These are phyloP conservation scores for Venturia oleaginea DNA, from an alignment of 2,329 filamentous ascomycete species.

Conservation along the genomic window DNA sequence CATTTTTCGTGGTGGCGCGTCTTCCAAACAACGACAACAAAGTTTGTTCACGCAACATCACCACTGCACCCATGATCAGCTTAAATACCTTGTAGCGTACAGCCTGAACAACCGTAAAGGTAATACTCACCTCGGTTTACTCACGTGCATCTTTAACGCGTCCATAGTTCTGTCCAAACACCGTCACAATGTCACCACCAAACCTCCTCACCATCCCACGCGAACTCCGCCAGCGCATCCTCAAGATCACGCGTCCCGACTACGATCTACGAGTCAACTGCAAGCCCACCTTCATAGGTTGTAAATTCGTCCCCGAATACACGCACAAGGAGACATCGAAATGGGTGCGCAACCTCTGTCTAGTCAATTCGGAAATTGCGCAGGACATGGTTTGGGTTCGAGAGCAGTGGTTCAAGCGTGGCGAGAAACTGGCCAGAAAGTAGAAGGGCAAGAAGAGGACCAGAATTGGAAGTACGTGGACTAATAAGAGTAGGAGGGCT, in stretches of 20 bases:
- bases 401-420: neutral
- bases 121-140: neutral
- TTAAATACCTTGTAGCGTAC: neutral
- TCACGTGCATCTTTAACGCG: neutral
- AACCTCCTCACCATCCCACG: conserved; percentile 2
- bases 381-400: neutral
- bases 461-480: neutral
- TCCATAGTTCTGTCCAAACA: neutral
- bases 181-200: neutral
- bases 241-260: neutral
- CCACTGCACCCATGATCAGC: neutral
- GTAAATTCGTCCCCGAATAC: neutral
- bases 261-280: neutral
- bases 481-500: neutral
- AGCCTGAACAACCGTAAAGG: neutral
- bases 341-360: neutral
- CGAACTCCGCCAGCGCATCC: neutral
- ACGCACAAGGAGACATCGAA: neutral
- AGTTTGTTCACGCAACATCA: neutral
- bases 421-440: neutral
- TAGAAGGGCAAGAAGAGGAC: neutral
- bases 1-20: no score
- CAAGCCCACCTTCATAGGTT: neutral
- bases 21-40: neutral
- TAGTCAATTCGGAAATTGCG: neutral